Evolutionary conservation across 768 basidiomycete genomes (phyloP), one percentile per base, ranked within the genome.

Genomic region (Cantharellus cinnabarinus): DNA sequence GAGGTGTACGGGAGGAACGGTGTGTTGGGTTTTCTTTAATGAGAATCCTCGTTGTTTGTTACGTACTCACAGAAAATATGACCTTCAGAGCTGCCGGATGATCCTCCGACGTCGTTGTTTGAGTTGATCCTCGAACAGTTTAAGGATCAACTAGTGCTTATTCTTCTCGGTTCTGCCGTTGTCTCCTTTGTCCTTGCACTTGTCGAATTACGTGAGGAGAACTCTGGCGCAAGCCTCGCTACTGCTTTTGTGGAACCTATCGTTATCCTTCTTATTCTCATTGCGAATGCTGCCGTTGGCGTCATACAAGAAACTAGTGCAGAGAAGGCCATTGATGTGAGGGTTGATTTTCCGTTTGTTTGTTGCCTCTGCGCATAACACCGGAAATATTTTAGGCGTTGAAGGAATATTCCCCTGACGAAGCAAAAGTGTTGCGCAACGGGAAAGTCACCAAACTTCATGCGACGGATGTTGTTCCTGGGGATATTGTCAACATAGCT

Each of bases 101-200:
- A 93, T 5, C 83, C 88, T 0, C 73, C 88, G 2, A 95, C 94
- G 3, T 88, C 93, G 2, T 68, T 98, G 40, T 91, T 90, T 89
- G 78, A 89, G 67, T 81, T 98, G 61, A 84, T 99, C 61, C 77
- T 99, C n/a, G 91, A 95, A 64, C 94, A 99, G 72, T 99, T 99
- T 77, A 85, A 98, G 75, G 94, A 99, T 72, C 90, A 95, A 70
- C 80, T 99, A 38, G 94, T 99, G 48, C 82, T 99, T 63, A 98
- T 99, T 67, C 79, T 99, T 41, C 83, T 99, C 52, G 91, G 78
- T 2, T 95, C 91, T 1, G 94, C 94, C 7, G 82, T 87, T 51
- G 77, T 98, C 64, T 98, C 94, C 5, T 93, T 99, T 70, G 74
- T 93, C 10, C 75, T 99, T 44, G 94, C 94, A 4, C 70, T 94